phyloP scores from a whole-genome alignment of 768 basidiomycete genomes.

The Termitomyces sp. region DNA sequence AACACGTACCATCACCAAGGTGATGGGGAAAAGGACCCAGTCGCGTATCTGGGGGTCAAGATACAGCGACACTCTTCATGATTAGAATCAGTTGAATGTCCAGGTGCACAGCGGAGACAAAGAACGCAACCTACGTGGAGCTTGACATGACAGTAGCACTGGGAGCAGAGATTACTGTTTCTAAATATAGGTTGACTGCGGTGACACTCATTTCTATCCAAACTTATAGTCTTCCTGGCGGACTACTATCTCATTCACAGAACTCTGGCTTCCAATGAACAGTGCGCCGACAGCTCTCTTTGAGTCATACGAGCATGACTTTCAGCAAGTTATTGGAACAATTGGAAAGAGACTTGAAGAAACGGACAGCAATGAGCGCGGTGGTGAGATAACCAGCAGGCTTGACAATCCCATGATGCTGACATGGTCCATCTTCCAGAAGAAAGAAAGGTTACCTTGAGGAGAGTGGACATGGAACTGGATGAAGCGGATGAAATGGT shows the following conservation, averaged over 20 bases:
- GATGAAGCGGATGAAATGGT: slow-evolving; percentile 99
- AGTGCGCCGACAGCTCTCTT: slow-evolving; percentile 81
- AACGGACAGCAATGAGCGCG: slow-evolving; percentile 52
- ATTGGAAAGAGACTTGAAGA: slow-evolving; percentile 75
- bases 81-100: neutral
- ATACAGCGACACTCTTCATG: slow-evolving; percentile 48
- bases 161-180: neutral
- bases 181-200: neutral
- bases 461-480: slow-evolving; percentile 89
- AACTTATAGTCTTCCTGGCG: slow-evolving; percentile 22
- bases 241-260: slow-evolving; percentile 14
- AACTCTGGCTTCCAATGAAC: slow-evolving; percentile 50
- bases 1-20: slow-evolving; percentile 83
- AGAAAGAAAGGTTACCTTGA: slow-evolving; percentile 70
- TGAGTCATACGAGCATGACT: slow-evolving; percentile 90
- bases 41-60: slow-evolving; percentile 95
- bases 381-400: slow-evolving; percentile 38
- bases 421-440: slow-evolving; percentile 39
- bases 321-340: slow-evolving; percentile 71
- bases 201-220: neutral
- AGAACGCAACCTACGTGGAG: slow-evolving; percentile 33
- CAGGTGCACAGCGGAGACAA: neutral
- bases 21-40: slow-evolving; percentile 94
- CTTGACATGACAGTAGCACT: slow-evolving; percentile 29
- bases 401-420: neutral